Percentiles rank a stretch among this genome's conserved stretches.
phyloP scores from a whole-genome alignment of 2,329 filamentous ascomycete species.

The Nemania sp. region DNA sequence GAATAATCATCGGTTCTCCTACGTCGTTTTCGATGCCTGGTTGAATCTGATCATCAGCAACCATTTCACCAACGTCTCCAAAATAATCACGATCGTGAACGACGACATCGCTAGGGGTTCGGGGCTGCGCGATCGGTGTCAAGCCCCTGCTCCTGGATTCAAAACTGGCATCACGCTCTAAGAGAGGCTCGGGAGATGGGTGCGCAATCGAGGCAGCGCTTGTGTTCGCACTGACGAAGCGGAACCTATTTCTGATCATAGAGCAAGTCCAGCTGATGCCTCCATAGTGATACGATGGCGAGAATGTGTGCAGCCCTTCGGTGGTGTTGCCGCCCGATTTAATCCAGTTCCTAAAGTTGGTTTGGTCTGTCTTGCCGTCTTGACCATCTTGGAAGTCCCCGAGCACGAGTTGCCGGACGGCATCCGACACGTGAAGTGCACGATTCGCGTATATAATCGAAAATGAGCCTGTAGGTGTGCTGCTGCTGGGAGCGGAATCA shows the following conservation, averaged over 20 bases:
- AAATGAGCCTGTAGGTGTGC: constrained; percentile 54
- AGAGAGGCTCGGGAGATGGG: constrained; percentile 45
- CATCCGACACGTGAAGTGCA: constrained; percentile 62
- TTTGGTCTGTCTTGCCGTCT: constrained; percentile 54
- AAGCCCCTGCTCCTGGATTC: constrained; percentile 44
- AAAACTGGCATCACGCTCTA: constrained; percentile 44
- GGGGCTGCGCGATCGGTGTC: constrained; percentile 43
- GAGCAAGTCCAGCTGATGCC: constrained; percentile 72
- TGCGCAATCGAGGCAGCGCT: constrained; percentile 46
- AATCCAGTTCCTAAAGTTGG: constrained; percentile 72
- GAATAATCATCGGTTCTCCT: constrained; percentile 30
- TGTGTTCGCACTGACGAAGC: constrained; percentile 66
- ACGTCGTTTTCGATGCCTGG: constrained; percentile 31
- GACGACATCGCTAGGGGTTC: constrained; percentile 42
- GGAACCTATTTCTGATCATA: constrained; percentile 69
- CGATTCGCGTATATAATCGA: constrained; percentile 71
- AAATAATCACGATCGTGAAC: constrained; percentile 41
- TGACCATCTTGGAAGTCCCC: constrained; percentile 51
- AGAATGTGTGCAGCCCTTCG: constrained; percentile 56
- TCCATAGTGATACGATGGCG: constrained; percentile 63
- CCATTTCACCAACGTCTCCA: constrained; percentile 31
- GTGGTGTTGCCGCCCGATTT: constrained; percentile 58
- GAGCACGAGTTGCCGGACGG: constrained; percentile 60
- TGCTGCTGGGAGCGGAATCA: constrained; percentile 61
- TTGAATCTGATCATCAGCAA: constrained; percentile 27